phyloP scores from a whole-genome alignment of 1,284 basidiomycete species.

The Pulveroboletus sp. region DNA sequence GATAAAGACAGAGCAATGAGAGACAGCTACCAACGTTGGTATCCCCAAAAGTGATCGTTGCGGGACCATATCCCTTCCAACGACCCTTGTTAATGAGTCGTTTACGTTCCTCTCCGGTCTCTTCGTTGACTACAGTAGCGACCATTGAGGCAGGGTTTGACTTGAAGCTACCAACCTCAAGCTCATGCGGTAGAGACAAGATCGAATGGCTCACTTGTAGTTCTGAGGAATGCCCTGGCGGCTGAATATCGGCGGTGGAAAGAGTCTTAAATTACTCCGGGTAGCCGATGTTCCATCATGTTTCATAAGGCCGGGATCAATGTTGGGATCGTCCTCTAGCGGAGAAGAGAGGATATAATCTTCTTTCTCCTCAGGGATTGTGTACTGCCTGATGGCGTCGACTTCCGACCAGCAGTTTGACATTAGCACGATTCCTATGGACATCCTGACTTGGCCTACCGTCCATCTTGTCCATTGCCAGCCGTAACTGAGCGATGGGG shows the following conservation, averaged over 20 bases:
- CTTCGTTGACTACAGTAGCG: slow-evolving; percentile 63
- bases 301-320: slow-evolving; percentile 37
- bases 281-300: slow-evolving; percentile 18
- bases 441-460: slow-evolving; percentile 46
- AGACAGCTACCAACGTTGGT: slow-evolving; percentile 43
- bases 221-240: slow-evolving; percentile 73
- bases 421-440: slow-evolving; percentile 11
- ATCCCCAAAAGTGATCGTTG: slow-evolving; percentile 69
- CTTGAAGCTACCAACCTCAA: slow-evolving; percentile 60
- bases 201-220: slow-evolving; percentile 58
- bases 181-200: not conserved
- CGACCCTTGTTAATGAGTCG: slow-evolving; percentile 77
- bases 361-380: slow-evolving; percentile 65
- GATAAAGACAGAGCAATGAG: not conserved
- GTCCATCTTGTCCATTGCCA: slow-evolving; percentile 77
- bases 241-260: slow-evolving; percentile 85
- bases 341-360: slow-evolving; percentile 49
- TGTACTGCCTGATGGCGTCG: slow-evolving; percentile 68
- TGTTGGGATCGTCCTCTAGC: slow-evolving; percentile 32
- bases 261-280: slow-evolving; percentile 64
- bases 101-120: slow-evolving; percentile 79
- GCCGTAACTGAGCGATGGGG: slow-evolving; percentile 65
- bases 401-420: slow-evolving; percentile 46
- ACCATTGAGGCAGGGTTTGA: slow-evolving; percentile 72
- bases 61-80: slow-evolving; percentile 77